phyloP scores from a whole-genome alignment of 1,284 basidiomycete species.

The Pyrrhoderma noxium region DNA sequence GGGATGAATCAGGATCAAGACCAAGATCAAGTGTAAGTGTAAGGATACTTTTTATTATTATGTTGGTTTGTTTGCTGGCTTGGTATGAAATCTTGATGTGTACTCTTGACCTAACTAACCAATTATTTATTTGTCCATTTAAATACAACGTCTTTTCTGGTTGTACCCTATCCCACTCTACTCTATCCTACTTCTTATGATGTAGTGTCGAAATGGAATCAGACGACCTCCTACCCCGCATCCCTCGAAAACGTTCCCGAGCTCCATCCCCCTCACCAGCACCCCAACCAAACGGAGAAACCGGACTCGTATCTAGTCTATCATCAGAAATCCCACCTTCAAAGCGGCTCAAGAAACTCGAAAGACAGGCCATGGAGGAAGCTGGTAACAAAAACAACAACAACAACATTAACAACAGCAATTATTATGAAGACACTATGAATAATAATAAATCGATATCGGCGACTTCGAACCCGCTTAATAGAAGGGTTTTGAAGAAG shows the following conservation, averaged over 20 bases:
- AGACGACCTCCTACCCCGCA: conserved; percentile 35
- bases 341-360: conserved; percentile 44
- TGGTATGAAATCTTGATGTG: no score
- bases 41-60: no score
- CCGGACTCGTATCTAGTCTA: neutral
- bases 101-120: no score
- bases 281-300: neutral
- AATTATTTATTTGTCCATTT: no score
- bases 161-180: no score
- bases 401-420: conserved; percentile 28
- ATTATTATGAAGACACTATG: no score
- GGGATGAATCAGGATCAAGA: neutral
- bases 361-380: conserved; percentile 44
- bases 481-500: conserved; percentile 47
- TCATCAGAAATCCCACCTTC: conserved; percentile 34
- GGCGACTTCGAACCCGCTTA: conserved; percentile 49
- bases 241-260: conserved; percentile 33
- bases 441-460: no score
- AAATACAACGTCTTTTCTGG: no score
- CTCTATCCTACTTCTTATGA: no score
- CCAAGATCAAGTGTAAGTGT: no score
- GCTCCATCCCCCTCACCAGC: conserved; percentile 23
- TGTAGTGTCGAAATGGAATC: conserved; percentile 35
- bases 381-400: no score
- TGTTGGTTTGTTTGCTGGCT: no score